Base-by-base conservation (phyloP, 2,329 filamentous ascomycete genomes). In the Ceratocystis smalleyi region DNA sequence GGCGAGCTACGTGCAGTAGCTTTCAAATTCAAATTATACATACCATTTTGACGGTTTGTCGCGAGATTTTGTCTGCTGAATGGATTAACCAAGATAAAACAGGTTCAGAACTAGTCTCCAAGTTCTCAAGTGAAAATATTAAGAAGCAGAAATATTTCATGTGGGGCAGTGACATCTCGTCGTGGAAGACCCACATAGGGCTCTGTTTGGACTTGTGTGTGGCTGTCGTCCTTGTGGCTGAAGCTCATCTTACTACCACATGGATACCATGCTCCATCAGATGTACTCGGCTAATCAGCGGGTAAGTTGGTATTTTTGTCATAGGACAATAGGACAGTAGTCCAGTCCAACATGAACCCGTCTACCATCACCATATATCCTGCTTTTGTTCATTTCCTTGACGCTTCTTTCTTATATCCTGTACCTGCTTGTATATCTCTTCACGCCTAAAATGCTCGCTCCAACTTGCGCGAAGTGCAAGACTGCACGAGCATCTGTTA, bases 401-500 rank as follows among this genome's bases (percentile, higher is more conserved):
- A 15, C 35, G 12, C 35, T 40, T 40, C 12, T 40, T 40, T 40
- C 35, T 5, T 40, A 15, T 15, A 15, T 15, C 1, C 8, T 35
- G 22, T 32, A 49, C 24, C n/a, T 57, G 3, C 32, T 27, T 45
- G n/a, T 43, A n/a, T 40, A 12, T 60, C 12, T 45, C 35, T 24
- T 10, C 12, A 15, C 24, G 8, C 7, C 15, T 5, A 19, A 70
- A 30, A 95, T 96, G 92, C 80, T 91, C 6, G 89, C 91, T 24
- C 80, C 82, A 22, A 76, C 81, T 24, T 99, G 94, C 73, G 83
- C 84, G 62, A 78, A 85, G 68, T 99, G 94, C 77, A 81, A 87
- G 68, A 81, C 79, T 24, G 81, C 87, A 67, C 83, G 91, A 66
- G 92, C 94, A 4, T 82, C 96, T 22, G 94, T 99, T 65, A 89